Conservation (phyloP, 768 basidiomycete genomes). For the Lactarius psammicola region DNA sequence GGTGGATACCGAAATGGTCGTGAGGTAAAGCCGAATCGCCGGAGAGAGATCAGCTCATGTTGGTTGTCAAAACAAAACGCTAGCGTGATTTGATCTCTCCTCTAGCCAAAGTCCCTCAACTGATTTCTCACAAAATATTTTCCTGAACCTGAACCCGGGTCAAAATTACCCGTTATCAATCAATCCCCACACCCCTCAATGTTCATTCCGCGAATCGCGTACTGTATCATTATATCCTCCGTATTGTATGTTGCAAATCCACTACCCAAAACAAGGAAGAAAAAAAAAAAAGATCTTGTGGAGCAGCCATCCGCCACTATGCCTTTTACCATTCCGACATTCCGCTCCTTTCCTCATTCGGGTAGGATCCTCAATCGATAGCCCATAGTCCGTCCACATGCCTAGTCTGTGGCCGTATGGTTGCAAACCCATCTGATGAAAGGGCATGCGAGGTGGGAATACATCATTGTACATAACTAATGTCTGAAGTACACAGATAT, state of each 20-base stretch:
- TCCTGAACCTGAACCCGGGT: neutral
- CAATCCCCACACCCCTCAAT: neutral
- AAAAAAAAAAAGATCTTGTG: neutral
- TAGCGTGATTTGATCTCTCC: slow-evolving; percentile 11
- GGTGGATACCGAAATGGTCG: neutral
- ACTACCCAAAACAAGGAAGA: too few species aligned
- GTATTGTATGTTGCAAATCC: neutral
- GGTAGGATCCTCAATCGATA: slow-evolving; percentile 15
- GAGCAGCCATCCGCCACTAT: neutral
- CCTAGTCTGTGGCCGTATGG: slow-evolving; percentile 14
- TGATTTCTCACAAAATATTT: neutral
- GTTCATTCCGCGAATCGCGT: neutral
- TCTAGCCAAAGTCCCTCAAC: slow-evolving; percentile 27
- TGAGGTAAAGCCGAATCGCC: slow-evolving; percentile 12
- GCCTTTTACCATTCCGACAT: neutral
- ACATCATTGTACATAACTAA: neutral
- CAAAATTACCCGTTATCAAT: slow-evolving; percentile 9
- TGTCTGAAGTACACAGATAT: slow-evolving; percentile 14
- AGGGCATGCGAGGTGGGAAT: neutral
- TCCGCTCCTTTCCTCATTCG: slow-evolving; percentile 12
- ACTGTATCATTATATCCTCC: neutral
- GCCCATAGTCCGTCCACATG: too few species aligned
- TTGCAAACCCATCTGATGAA: neutral
- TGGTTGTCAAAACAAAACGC: slow-evolving; percentile 21
- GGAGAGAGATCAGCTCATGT: slow-evolving; percentile 18